Evolutionary conservation across 495 filamentous ascomycete genomes (phyloP).

Genomic region (Glonium stellatum): DNA sequence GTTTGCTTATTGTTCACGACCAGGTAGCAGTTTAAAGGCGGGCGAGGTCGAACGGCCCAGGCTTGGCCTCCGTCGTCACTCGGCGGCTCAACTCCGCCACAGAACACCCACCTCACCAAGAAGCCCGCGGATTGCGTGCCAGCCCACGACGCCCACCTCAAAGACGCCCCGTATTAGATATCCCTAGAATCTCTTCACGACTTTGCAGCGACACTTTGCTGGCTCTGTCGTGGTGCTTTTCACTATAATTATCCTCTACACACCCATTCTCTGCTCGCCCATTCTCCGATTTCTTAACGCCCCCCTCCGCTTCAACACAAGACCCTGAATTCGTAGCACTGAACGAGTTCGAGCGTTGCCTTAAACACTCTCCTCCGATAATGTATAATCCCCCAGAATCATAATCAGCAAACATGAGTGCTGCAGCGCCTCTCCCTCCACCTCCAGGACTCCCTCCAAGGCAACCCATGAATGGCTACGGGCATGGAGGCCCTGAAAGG

Average conservation of each 20-base stretch:
- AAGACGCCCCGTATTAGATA: neutral
- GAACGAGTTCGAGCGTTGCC: neutral
- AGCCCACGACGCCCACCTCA: neutral
- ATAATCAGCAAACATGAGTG: conserved; percentile 6
- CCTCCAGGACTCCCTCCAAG: neutral
- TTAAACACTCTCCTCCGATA: neutral
- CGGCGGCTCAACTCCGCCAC: conserved; percentile 3
- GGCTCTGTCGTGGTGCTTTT: no score
- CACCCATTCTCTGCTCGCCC: no score
- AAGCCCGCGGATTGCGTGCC: neutral
- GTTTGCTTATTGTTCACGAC: neutral
- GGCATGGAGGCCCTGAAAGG: conserved; percentile 3
- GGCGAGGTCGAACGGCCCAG: neutral
- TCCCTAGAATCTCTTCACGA: no score
- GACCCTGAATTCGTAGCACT: neutral
- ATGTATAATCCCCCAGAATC: conserved; percentile 2
- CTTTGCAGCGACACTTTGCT: no score
- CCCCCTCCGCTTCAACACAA: neutral
- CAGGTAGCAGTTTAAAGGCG: neutral
- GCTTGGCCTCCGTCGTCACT: conserved; percentile 1
- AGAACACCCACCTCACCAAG: neutral
- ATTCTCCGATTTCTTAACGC: neutral
- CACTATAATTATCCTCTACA: no score
- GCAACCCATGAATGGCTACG: conserved; percentile 22
- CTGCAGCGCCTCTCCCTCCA: neutral